phyloP scores from a whole-genome alignment of 2,329 filamentous ascomycete species.

The Exophiala bonariae region DNA sequence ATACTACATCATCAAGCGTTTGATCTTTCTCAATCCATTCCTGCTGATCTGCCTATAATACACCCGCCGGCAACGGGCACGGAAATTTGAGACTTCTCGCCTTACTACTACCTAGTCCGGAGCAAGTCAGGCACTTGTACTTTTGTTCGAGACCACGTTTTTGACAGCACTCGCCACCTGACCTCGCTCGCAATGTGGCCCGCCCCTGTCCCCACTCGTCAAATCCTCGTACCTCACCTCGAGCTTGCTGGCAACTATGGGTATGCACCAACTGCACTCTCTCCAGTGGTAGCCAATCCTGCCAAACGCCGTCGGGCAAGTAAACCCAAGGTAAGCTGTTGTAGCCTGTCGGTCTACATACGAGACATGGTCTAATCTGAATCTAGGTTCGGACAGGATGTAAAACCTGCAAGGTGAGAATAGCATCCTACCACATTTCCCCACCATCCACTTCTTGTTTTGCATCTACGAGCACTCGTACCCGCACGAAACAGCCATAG shows the following conservation, averaged over 20 bases:
- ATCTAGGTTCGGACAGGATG: slow-evolving; percentile 24
- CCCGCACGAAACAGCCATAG: slow-evolving; percentile 1
- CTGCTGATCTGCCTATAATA: slow-evolving; percentile 2
- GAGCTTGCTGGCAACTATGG: no score
- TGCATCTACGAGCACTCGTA: no score
- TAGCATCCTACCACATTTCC: slow-evolving; percentile 4
- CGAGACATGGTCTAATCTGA: not conserved
- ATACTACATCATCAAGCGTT: slow-evolving; percentile 10
- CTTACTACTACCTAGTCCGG: no score
- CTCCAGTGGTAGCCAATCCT: slow-evolving; percentile 12
- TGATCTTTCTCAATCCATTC: slow-evolving; percentile 20
- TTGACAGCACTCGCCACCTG: no score
- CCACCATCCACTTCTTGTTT: slow-evolving; percentile 6
- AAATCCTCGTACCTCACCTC: no score
- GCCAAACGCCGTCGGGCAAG: slow-evolving; percentile 12
- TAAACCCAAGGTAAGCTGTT: slow-evolving; percentile 24
- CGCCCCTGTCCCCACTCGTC: no score
- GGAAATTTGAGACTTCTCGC: no score
- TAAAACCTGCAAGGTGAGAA: slow-evolving; percentile 28
- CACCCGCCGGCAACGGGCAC: not conserved
- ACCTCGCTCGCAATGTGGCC: no score
- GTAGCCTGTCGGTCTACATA: not conserved
- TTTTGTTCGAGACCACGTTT: no score
- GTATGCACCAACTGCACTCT: slow-evolving; percentile 1
- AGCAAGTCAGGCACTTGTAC: no score